A percentile compares a stretch with the other conserved stretches of the same genome.
phyloP scores from a whole-genome alignment of 2,329 filamentous ascomycete species.

The Passalora sequoiae region DNA sequence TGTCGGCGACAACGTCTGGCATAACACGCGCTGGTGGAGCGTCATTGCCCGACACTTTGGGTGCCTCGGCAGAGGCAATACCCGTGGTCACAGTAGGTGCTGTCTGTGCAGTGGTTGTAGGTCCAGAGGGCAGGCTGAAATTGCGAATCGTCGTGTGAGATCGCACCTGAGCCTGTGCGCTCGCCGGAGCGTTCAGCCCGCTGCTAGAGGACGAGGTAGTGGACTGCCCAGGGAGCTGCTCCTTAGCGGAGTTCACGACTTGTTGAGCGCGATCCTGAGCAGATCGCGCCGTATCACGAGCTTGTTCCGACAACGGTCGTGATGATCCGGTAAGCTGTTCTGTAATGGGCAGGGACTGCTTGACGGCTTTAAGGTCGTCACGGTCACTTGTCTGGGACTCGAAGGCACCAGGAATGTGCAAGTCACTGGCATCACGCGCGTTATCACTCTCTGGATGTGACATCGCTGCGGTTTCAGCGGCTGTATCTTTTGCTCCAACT shows the following conservation, averaged over 20 bases:
- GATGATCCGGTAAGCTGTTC: slow-evolving; percentile 1
- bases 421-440: slow-evolving; percentile 8
- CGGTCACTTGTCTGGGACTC: slow-evolving; percentile 1
- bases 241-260: background rate
- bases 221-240: background rate
- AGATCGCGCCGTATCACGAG: background rate
- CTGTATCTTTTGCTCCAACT: slow-evolving; percentile 1
- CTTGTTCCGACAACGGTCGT: background rate
- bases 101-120: slow-evolving; percentile 31
- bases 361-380: background rate
- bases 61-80: slow-evolving; percentile 32
- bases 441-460: slow-evolving; percentile 12
- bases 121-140: slow-evolving; percentile 34
- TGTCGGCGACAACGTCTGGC: slow-evolving; percentile 5
- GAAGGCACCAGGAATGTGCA: slow-evolving; percentile 12
- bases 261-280: background rate
- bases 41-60: slow-evolving; percentile 1
- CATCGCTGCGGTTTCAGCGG: slow-evolving; percentile 5
- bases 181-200: slow-evolving; percentile 36
- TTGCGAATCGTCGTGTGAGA: slow-evolving; percentile 31
- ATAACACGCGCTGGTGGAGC: background rate
- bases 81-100: slow-evolving; percentile 40
- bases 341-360: background rate
- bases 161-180: slow-evolving; percentile 15
- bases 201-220: background rate